These are phyloP conservation scores for Thielaviopsis musarum DNA, from an alignment of 2,329 filamentous ascomycete genomes.

Conservation along the genomic window DNA sequence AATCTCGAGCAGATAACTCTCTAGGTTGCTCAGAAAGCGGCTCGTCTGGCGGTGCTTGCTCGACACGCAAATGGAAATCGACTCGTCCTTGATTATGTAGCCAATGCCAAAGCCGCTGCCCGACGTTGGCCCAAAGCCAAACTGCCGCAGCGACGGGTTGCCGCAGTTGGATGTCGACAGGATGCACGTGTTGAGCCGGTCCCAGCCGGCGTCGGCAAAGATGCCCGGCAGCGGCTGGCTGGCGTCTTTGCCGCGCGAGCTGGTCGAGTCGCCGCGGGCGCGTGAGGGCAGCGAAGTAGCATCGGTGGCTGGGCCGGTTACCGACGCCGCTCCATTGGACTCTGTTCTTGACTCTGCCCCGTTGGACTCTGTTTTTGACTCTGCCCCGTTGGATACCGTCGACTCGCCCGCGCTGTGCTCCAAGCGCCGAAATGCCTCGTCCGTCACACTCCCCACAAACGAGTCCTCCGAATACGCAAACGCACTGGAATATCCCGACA, in stretches of 20 bases:
- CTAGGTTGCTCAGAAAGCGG: conserved; percentile 75
- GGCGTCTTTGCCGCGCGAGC: conserved; percentile 28
- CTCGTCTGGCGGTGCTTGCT: conserved; percentile 89
- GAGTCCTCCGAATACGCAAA: conserved; percentile 3
- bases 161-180: conserved; percentile 97
- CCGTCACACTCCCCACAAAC: background rate
- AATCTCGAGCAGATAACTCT: conserved; percentile 82
- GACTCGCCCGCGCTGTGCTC: background rate
- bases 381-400: background rate
- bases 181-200: conserved; percentile 86
- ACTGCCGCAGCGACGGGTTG: conserved; percentile 85
- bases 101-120: conserved; percentile 93
- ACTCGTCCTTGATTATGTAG: conserved; percentile 94
- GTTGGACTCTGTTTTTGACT: background rate
- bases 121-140: conserved; percentile 89
- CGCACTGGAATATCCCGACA: conserved; percentile 23
- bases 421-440: background rate
- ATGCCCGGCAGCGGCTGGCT: conserved; percentile 49
- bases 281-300: conserved; percentile 6
- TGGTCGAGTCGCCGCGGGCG: conserved; percentile 36
- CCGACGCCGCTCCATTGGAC: background rate
- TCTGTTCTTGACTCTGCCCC: background rate
- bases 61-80: conserved; percentile 62
- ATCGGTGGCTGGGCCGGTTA: background rate
- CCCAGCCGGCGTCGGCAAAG: conserved; percentile 82